These are phyloP conservation scores for Pythium myriotylum DNA, from an alignment of 352 stramenopile genomes.

Conservation along the genomic window DNA sequence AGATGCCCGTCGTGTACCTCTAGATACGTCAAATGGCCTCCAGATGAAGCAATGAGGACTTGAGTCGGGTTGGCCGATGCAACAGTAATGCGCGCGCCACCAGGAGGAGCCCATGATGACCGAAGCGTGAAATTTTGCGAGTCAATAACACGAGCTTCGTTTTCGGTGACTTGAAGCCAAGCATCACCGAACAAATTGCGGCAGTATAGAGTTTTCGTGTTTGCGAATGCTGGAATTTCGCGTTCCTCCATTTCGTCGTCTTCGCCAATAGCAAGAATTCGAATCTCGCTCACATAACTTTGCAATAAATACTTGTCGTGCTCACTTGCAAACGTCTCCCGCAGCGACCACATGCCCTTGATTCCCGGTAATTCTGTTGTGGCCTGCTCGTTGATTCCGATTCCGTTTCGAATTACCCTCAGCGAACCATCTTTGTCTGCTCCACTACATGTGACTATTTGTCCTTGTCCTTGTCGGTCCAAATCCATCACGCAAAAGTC, in stretches of 20 bases:
- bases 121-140: conserved; percentile 62
- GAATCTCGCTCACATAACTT: conserved; percentile 95
- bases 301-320: conserved; percentile 97
- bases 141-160: conserved; percentile 88
- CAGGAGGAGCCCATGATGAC: conserved; percentile 79
- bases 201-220: conserved; percentile 92
- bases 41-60: conserved; percentile 90
- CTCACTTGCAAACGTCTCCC: conserved; percentile 78
- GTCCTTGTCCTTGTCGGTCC: conserved; percentile 92
- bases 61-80: conserved; percentile 90
- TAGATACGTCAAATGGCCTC: conserved; percentile 91
- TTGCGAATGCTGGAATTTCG: conserved; percentile 85
- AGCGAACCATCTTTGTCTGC: conserved; percentile 95
- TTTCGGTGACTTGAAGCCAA: conserved; percentile 95
- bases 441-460: conserved; percentile 97
- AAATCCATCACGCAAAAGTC: conserved; percentile 98
- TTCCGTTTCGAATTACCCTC: conserved; percentile 98
- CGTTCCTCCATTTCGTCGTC: conserved; percentile 92
- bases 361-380: conserved; percentile 96
- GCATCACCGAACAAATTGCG: conserved; percentile 89
- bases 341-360: conserved; percentile 97
- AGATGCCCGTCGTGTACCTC: conserved; percentile 69
- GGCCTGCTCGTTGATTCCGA: conserved; percentile 97
- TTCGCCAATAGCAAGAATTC: conserved; percentile 92
- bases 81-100: conserved; percentile 74